These are phyloP conservation scores for Penicillium corylophilum DNA, from an alignment of 2,329 filamentous ascomycete species.

Conservation along the genomic window DNA sequence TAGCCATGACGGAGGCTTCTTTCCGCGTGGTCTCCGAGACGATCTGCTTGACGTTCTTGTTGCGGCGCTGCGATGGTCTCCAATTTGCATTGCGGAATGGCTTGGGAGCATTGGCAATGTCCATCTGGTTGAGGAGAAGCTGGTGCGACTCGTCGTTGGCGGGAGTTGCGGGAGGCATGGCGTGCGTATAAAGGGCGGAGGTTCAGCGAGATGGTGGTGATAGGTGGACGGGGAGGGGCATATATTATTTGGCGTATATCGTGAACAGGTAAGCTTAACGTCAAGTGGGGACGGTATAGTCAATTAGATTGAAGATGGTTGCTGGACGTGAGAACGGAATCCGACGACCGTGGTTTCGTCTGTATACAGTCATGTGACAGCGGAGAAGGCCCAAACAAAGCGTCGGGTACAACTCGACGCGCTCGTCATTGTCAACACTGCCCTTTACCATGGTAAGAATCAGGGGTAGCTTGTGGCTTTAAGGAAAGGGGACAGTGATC, in stretches of 20 bases:
- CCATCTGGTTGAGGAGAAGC: conserved; percentile 82
- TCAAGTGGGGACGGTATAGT: not conserved
- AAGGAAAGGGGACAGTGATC: no score
- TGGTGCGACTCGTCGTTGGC: conserved; percentile 81
- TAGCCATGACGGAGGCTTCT: conserved; percentile 84
- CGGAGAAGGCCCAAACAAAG: conserved; percentile 18
- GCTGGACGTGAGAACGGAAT: not conserved
- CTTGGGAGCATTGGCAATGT: conserved; percentile 82
- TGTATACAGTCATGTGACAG: conserved; percentile 16
- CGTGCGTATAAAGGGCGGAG: conserved; percentile 17
- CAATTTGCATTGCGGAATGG: conserved; percentile 87
- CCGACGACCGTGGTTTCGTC: not conserved
- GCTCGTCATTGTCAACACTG: not conserved
- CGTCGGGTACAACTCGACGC: not conserved
- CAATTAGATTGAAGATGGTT: not conserved
- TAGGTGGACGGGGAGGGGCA: not conserved
- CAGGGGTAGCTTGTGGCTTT: no score
- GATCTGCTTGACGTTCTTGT: conserved; percentile 98
- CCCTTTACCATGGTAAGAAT: conserved; percentile 3
- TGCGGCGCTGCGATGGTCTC: conserved; percentile 91
- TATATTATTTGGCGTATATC: not conserved
- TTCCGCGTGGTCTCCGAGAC: conserved; percentile 83
- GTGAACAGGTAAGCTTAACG: not conserved
- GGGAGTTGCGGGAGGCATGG: conserved; percentile 62
- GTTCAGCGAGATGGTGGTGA: not conserved